Evolutionary conservation across 2,329 filamentous ascomycete genomes (phyloP).

Genomic region (Helminthosporium solani): DNA sequence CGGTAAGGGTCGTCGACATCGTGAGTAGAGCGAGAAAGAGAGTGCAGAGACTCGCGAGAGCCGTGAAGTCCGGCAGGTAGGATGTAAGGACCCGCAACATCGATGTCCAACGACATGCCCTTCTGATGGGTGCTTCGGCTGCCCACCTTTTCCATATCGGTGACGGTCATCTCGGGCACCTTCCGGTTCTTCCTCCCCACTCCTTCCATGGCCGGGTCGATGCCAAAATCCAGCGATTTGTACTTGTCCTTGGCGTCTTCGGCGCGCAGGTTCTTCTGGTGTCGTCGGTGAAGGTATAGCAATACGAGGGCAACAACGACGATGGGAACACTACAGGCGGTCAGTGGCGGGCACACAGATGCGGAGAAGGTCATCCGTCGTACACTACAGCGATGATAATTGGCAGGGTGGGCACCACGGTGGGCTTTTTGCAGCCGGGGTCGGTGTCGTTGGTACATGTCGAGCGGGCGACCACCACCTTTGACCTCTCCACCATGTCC

Average conservation of each 20-base stretch:
- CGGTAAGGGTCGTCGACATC: slow-evolving; percentile 84
- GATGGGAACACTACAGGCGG: slow-evolving; percentile 67
- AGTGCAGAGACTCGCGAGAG: slow-evolving; percentile 84
- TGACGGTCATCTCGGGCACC: slow-evolving; percentile 59
- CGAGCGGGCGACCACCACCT: slow-evolving; percentile 30
- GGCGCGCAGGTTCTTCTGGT: slow-evolving; percentile 65
- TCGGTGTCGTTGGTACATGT: slow-evolving; percentile 38
- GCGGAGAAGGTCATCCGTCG: slow-evolving; percentile 6
- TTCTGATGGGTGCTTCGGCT: slow-evolving; percentile 41
- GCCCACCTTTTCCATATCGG: slow-evolving; percentile 48
- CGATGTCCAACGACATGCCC: slow-evolving; percentile 64
- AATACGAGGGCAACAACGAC: slow-evolving; percentile 66
- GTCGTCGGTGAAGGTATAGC: slow-evolving; percentile 75
- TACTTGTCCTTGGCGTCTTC: slow-evolving; percentile 88
- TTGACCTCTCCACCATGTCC: slow-evolving; percentile 27
- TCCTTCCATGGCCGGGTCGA: slow-evolving; percentile 57
- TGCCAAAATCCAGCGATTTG: slow-evolving; percentile 88
- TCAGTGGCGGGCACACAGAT: slow-evolving; percentile 22
- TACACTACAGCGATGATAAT: slow-evolving; percentile 40
- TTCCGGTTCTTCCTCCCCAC: slow-evolving; percentile 37
- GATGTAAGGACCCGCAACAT: slow-evolving; percentile 83
- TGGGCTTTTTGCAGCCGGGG: slow-evolving; percentile 39
- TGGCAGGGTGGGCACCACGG: slow-evolving; percentile 30
- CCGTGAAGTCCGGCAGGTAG: slow-evolving; percentile 77
- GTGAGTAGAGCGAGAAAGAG: slow-evolving; percentile 73